Evolutionary conservation across 169 alveolate species (phyloP).

Genomic region (Plasmodium coatneyi): DNA sequence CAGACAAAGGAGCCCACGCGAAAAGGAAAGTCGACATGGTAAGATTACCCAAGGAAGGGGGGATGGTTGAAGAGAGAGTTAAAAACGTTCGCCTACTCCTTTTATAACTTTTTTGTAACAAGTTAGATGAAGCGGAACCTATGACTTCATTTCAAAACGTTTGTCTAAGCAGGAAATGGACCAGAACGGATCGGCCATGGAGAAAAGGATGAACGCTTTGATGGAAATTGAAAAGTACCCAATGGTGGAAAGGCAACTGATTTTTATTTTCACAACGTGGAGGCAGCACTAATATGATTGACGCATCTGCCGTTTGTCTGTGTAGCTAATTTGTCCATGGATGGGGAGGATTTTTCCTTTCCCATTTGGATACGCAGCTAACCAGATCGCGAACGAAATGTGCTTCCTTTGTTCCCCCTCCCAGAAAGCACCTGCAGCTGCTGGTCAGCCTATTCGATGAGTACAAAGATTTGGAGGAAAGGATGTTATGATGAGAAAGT

Average conservation of each 20-base stretch:
- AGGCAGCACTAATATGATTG: not conserved
- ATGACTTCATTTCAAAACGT: not conserved
- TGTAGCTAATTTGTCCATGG: not conserved
- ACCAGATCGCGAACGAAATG: not conserved
- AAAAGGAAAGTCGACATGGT: not conserved
- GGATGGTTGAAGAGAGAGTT: not conserved
- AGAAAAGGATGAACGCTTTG: conserved; percentile 55
- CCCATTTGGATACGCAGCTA: not conserved
- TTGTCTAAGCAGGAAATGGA: not conserved
- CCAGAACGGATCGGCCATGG: conserved; percentile 4
- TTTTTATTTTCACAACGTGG: not conserved
- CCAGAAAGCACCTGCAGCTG: conserved; percentile 48
- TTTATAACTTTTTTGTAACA: not conserved
- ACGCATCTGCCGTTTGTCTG: not conserved
- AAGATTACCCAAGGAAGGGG: not conserved
- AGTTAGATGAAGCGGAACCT: not conserved
- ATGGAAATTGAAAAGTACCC: conserved; percentile 56
- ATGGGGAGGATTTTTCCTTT: not conserved
- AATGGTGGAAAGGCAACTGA: not conserved
- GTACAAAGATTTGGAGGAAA: conserved; percentile 51
- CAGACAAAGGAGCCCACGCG: not conserved
- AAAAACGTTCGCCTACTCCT: not conserved
- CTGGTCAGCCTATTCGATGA: conserved; percentile 29
- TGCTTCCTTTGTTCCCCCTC: not conserved
- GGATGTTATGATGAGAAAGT: not conserved